phyloP scores from a whole-genome alignment of 768 basidiomycete species.

The Rubroboletus satanas region DNA sequence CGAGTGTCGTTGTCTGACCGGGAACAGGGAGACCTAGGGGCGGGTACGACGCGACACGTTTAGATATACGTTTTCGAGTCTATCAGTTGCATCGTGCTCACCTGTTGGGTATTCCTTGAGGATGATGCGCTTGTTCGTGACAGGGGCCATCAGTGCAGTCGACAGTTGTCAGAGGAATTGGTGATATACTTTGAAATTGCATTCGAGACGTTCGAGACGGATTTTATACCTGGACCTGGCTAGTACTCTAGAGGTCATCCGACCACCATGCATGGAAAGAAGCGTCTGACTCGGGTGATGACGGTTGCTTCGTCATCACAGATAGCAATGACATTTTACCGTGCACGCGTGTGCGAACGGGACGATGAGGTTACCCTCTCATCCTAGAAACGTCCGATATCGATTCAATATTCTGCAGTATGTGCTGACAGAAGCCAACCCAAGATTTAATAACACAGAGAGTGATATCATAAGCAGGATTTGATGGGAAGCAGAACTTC shows the following conservation, averaged over 20 bases:
- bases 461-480: neutral
- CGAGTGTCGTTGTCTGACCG: conserved; percentile 45
- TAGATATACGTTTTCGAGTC: neutral
- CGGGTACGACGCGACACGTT: neutral
- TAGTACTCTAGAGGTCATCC: neutral
- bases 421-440: neutral
- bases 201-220: neutral
- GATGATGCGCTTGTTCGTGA: conserved; percentile 35
- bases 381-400: too few species aligned
- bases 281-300: neutral
- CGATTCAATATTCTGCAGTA: too few species aligned
- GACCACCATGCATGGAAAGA: neutral
- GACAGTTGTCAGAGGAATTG: neutral
- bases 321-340: neutral
- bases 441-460: neutral
- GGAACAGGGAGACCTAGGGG: conserved; percentile 14
- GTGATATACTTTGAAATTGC: neutral
- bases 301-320: neutral
- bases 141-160: neutral
- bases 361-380: neutral
- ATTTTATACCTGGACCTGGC: neutral
- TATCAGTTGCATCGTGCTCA: neutral
- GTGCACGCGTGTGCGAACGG: neutral
- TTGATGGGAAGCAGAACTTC: neutral
- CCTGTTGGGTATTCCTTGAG: conserved; percentile 31